These are phyloP conservation scores for Xylariaceae sp. DNA, from an alignment of 2,329 filamentous ascomycete species.

Conservation along the genomic window DNA sequence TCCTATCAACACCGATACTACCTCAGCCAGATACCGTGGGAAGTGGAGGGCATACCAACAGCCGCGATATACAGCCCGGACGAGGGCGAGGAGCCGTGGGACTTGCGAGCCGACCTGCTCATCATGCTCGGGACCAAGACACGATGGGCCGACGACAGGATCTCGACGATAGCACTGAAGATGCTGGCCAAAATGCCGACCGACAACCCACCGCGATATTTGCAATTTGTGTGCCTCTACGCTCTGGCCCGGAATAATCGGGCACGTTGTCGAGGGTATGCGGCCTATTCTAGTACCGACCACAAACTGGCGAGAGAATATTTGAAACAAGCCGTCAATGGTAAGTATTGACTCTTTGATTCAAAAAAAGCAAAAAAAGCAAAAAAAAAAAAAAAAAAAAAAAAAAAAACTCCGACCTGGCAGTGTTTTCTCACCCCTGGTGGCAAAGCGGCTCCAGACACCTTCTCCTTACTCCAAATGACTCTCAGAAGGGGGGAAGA, in stretches of 20 bases:
- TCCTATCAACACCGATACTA: constrained; percentile 27
- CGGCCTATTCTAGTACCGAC: constrained; percentile 12
- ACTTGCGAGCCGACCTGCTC: constrained; percentile 25
- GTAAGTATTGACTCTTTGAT: constrained; percentile 4
- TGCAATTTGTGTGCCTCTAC: constrained; percentile 26
- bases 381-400: not conserved
- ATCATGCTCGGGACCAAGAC: constrained; percentile 26
- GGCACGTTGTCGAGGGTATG: constrained; percentile 14
- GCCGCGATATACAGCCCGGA: constrained; percentile 23
- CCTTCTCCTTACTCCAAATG: not conserved
- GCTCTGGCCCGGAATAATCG: constrained; percentile 21
- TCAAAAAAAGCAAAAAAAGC: not conserved
- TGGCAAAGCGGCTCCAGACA: not conserved
- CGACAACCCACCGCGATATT: constrained; percentile 19
- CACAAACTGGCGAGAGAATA: constrained; percentile 25
- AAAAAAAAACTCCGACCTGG: not conserved
- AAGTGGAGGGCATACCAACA: constrained; percentile 23
- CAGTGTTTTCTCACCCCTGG: too few relatives aligned
- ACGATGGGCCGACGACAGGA: constrained; percentile 23
- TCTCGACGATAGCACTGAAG: constrained; percentile 21
- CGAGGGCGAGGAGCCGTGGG: constrained; percentile 19
- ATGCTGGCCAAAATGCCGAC: constrained; percentile 21
- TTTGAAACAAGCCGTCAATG: constrained; percentile 20
- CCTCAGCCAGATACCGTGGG: constrained; percentile 25
- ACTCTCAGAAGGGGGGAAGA: not conserved